Conservation (phyloP, 768 basidiomycete genomes). For the Tephrocybe sp. region DNA sequence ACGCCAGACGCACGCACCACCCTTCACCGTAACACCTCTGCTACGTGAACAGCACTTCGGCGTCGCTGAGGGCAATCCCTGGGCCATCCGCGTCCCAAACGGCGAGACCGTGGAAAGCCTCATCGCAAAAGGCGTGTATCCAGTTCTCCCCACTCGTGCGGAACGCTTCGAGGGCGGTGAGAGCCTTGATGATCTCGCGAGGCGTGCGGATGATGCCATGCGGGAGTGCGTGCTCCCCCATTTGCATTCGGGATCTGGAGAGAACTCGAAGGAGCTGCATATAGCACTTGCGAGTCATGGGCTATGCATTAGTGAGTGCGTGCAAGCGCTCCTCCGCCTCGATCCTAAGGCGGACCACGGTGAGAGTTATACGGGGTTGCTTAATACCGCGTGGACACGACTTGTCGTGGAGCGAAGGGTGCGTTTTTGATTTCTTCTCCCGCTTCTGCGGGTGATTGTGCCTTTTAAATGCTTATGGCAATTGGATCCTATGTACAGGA, state of each 20-base stretch:
- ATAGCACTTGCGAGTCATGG: slow-evolving; percentile 76
- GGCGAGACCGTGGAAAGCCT: slow-evolving; percentile 39
- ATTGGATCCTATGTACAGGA: slow-evolving; percentile 19
- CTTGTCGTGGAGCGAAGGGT: slow-evolving; percentile 46
- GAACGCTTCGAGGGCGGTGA: slow-evolving; percentile 69
- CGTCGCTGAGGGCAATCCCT: slow-evolving; percentile 62
- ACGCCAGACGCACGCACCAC: slow-evolving; percentile 51
- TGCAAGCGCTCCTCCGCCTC: slow-evolving; percentile 50
- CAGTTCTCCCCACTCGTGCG: slow-evolving; percentile 41
- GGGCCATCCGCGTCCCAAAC: slow-evolving; percentile 32
- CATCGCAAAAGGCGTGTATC: slow-evolving; percentile 50
- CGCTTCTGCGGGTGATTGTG: too few species aligned
- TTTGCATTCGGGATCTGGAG: slow-evolving; percentile 34
- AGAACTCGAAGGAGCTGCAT: slow-evolving; percentile 46
- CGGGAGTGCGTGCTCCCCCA: slow-evolving; percentile 57
- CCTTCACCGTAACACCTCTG: slow-evolving; percentile 48
- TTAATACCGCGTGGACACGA: slow-evolving; percentile 77
- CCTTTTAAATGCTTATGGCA: not conserved
- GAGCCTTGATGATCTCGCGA: slow-evolving; percentile 57
- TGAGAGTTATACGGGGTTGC: slow-evolving; percentile 41
- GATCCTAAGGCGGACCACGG: slow-evolving; percentile 43
- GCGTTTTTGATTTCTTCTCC: slow-evolving; percentile 5
- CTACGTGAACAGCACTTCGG: slow-evolving; percentile 75
- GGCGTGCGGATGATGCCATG: slow-evolving; percentile 50
- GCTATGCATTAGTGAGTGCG: slow-evolving; percentile 60